Conservation (phyloP, 192 early-diverging fungal species). For the Backusella liffmaniae region DNA sequence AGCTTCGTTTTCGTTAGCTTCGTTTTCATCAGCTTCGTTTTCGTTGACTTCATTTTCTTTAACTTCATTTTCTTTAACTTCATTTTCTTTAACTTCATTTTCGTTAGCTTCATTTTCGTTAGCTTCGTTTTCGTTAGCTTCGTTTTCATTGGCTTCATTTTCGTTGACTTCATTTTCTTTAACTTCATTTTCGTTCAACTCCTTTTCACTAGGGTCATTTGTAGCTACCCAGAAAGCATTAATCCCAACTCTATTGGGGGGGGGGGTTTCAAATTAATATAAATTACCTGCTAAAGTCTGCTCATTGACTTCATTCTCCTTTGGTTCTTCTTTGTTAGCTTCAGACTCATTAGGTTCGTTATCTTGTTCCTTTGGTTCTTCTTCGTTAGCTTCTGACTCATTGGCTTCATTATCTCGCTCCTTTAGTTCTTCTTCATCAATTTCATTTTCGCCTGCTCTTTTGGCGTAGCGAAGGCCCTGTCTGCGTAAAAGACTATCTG, state of each 20-base stretch:
- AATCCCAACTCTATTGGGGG: neutral
- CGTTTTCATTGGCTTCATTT: neutral
- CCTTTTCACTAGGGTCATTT: neutral
- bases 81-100: neutral
- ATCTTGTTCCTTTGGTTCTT: neutral
- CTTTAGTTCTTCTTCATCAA: neutral
- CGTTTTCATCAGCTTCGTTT: neutral
- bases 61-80: neutral
- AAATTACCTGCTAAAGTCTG: neutral
- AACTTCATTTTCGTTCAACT: neutral
- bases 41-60: neutral
- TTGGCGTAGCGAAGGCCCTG: neutral
- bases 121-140: neutral
- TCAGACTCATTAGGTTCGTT: neutral
- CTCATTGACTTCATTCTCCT: neutral
- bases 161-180: neutral
- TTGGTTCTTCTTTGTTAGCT: neutral
- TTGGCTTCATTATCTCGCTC: neutral
- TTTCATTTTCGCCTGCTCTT: slow-evolving; percentile 5
- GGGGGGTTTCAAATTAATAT: neutral
- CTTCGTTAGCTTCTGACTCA: neutral
- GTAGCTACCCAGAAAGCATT: neutral
- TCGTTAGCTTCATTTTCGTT: neutral
- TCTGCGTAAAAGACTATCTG: neutral
- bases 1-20: neutral